Conservation (phyloP, 768 basidiomycete genomes). For the Hygrocybe punicea region DNA sequence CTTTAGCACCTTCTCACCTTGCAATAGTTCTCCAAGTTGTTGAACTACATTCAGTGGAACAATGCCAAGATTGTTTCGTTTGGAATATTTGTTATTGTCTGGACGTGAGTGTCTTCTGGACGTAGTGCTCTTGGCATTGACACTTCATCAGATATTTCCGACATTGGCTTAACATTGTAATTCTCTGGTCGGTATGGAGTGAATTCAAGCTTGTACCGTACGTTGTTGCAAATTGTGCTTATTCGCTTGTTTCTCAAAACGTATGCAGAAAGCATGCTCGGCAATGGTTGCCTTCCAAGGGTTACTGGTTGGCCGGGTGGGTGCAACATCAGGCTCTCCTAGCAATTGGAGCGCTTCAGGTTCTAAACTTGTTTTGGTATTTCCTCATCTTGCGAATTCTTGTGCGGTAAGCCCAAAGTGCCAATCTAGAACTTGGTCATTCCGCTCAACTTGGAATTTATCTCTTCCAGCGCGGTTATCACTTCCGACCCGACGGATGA, state of each 20-base stretch:
- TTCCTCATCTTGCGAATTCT: conserved; percentile 77
- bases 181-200: conserved; percentile 83
- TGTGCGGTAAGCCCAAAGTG: conserved; percentile 51
- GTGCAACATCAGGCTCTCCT: conserved; percentile 78
- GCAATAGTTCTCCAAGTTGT: conserved; percentile 72
- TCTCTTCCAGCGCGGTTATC: conserved; percentile 48
- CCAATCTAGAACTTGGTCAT: neutral
- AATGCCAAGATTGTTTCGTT: conserved; percentile 62
- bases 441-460: conserved; percentile 4
- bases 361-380: conserved; percentile 93
- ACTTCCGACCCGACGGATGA: conserved; percentile 56
- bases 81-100: conserved; percentile 60
- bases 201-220: conserved; percentile 77
- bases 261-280: conserved; percentile 48
- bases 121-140: neutral
- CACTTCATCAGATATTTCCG: conserved; percentile 73
- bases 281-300: conserved; percentile 57
- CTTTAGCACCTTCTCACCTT: neutral
- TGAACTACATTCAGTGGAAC: conserved; percentile 81
- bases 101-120: conserved; percentile 64
- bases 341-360: conserved; percentile 71
- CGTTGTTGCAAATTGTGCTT: conserved; percentile 27
- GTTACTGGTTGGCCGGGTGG: conserved; percentile 72
- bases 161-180: conserved; percentile 82
- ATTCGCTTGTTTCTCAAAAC: conserved; percentile 3